Base-by-base conservation (phyloP, 441 rosid species). In the Omphalea diandra region DNA sequence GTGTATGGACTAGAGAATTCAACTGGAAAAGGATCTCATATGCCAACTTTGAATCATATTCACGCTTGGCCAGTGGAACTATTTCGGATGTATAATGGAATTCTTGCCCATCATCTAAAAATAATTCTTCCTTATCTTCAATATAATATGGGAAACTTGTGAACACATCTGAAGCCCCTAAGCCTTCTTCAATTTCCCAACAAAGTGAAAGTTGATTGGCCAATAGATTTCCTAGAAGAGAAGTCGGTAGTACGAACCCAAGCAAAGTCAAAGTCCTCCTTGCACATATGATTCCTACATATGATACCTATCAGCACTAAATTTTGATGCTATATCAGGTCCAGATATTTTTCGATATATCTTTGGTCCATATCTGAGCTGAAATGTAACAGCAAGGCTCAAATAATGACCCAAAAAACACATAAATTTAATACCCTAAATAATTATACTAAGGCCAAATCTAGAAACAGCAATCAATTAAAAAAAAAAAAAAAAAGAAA, bases 241-340 rank as follows among this genome's bases (percentile, higher is more conserved):
- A 90, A 87, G 73, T 90, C 97, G 41, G 94, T 81, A 14, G 98
- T 82, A 31, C 93, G 97, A 70, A 94, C 87, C 97, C 99, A 90
- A 29, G 79, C 68, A 75, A 87, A 94, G 76, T 90, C 87, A 70
- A 83, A 89, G 79, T 89, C 90, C 75, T 92, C 98, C 89, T 85
- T 85, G 90, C 90, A 90, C 73, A 85, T 74, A 72, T 73, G 81
- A 76, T 90, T 92, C 18, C 96, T 85, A 76, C n/a, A n/a, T n/a
- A 72, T 73, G 81, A 76, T 90, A 94, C 18, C 96, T 85, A 76
- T 85, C 85, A 10, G 79, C 53, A 24, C 63, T 81, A 73, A 92
- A 81, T 80, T 83, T 88, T 5, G 92, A 71, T 55, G 76, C 83
- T 59, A 85, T 41, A 17, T 84, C 76, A 49, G 96, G 85, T 72